These are phyloP conservation scores for Aspergillus conjunctus DNA, from an alignment of 495 filamentous ascomycete genomes.

Conservation along the genomic window DNA sequence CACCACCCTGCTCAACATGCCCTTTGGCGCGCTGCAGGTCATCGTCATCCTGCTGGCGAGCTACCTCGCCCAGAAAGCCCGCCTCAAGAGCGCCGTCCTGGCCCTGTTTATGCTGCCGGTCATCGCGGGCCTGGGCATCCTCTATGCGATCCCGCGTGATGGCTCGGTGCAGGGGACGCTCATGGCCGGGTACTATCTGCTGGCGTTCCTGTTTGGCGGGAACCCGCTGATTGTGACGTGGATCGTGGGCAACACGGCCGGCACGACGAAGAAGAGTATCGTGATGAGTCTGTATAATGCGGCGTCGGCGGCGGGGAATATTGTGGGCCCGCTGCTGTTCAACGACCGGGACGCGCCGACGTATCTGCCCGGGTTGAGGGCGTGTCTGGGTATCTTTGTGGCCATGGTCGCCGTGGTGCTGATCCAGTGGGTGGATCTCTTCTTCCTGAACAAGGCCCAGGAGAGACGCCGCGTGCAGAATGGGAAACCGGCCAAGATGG, in stretches of 20 bases:
- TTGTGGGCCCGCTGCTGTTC: slow-evolving; percentile 52
- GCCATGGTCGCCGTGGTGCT: slow-evolving; percentile 50
- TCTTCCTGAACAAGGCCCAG: slow-evolving; percentile 57
- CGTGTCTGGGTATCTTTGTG: slow-evolving; percentile 59
- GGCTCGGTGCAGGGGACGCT: slow-evolving; percentile 42
- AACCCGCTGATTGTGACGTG: slow-evolving; percentile 53
- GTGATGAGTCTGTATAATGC: slow-evolving; percentile 55
- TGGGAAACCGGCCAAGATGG: slow-evolving; percentile 58
- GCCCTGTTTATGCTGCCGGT: slow-evolving; percentile 55
- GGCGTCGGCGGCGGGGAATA: slow-evolving; percentile 47
- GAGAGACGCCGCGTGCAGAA: slow-evolving; percentile 53
- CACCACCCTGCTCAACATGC: slow-evolving; percentile 54
- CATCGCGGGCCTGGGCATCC: slow-evolving; percentile 55
- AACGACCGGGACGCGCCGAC: slow-evolving; percentile 41
- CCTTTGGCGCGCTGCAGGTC: slow-evolving; percentile 50
- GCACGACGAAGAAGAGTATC: slow-evolving; percentile 55
- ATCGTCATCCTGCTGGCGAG: slow-evolving; percentile 44
- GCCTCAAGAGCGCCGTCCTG: slow-evolving; percentile 54
- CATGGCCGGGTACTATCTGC: slow-evolving; percentile 62
- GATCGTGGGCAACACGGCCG: slow-evolving; percentile 54
- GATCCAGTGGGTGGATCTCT: slow-evolving; percentile 54
- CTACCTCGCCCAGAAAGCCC: slow-evolving; percentile 51
- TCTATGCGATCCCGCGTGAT: slow-evolving; percentile 54
- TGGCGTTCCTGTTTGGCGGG: slow-evolving; percentile 60
- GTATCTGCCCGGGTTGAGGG: slow-evolving; percentile 58